Conservation (phyloP, 2,329 filamentous ascomycete genomes). For the Fusarium nanum region DNA sequence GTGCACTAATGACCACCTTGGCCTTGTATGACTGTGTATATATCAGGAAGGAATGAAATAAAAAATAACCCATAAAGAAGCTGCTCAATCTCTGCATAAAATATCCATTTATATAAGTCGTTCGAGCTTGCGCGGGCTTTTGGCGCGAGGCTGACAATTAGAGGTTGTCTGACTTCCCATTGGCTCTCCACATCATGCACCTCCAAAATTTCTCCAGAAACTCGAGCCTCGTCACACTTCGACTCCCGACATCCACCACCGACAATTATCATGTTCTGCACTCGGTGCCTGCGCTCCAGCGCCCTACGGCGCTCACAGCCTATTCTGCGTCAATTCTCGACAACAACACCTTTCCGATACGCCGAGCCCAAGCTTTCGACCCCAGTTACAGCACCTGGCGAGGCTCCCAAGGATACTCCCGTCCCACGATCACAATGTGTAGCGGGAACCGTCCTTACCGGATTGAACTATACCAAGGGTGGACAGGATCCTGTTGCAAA, state of each 20-base stretch:
- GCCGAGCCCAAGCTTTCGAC: constrained; percentile 54
- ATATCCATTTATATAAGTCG: constrained; percentile 4
- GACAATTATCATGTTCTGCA: constrained; percentile 55
- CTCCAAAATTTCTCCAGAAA: constrained; percentile 48
- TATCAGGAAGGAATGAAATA: constrained; percentile 48
- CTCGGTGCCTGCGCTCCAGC: constrained; percentile 62
- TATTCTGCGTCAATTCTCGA: constrained; percentile 56
- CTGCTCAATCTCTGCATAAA: background rate
- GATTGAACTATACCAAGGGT: constrained; percentile 82
- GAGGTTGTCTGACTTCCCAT: constrained; percentile 38
- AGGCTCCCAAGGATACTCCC: constrained; percentile 48
- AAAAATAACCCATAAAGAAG: constrained; percentile 34
- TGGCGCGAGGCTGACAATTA: constrained; percentile 47
- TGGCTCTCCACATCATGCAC: constrained; percentile 42
- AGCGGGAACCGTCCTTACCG: constrained; percentile 76
- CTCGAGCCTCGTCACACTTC: constrained; percentile 42
- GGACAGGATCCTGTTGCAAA: constrained; percentile 78
- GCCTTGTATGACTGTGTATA: constrained; percentile 52
- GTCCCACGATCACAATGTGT: constrained; percentile 64
- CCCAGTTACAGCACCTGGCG: constrained; percentile 49
- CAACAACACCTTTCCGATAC: constrained; percentile 52
- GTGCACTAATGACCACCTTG: constrained; percentile 35
- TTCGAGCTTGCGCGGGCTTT: constrained; percentile 9
- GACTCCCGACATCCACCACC: constrained; percentile 44
- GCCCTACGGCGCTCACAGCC: constrained; percentile 48